phyloP scores from a whole-genome alignment of 176 grass and related monocot species.

The Phoenix roebelenii region DNA sequence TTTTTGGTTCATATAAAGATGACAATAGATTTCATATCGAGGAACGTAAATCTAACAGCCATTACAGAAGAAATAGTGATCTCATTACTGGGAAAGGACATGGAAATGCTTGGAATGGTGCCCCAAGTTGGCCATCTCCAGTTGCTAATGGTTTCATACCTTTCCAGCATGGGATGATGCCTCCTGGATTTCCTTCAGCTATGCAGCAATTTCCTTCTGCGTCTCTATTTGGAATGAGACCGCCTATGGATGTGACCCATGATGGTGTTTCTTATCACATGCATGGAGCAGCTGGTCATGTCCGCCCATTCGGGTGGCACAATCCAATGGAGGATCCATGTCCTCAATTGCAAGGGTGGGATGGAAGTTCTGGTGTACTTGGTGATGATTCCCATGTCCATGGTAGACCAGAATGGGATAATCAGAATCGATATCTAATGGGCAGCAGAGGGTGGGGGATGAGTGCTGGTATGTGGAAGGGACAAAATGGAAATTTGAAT shows the following conservation, averaged over 20 bases:
- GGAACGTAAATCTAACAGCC: conserved; percentile 20
- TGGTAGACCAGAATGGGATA: conserved; percentile 8
- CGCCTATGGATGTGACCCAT: conserved; percentile 19
- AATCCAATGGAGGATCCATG: conserved; percentile 19
- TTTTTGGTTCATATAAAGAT: conserved; percentile 29
- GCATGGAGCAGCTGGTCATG: conserved; percentile 17
- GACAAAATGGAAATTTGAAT: not conserved
- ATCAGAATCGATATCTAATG: not conserved
- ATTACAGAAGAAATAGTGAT: conserved; percentile 22
- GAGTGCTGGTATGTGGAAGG: not conserved
- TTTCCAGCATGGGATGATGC: conserved; percentile 25
- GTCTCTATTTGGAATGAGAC: conserved; percentile 21
- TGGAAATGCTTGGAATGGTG: conserved; percentile 24
- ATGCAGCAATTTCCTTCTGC: conserved; percentile 24
- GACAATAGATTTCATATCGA: conserved; percentile 22
- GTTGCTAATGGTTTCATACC: conserved; percentile 31
- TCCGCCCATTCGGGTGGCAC: conserved; percentile 22
- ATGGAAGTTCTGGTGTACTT: conserved; percentile 14
- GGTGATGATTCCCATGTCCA: conserved; percentile 16
- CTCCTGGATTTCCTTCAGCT: conserved; percentile 32
- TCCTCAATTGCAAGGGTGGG: conserved; percentile 17
- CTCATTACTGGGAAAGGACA: conserved; percentile 30
- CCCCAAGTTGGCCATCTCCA: conserved; percentile 20
- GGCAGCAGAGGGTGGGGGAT: not conserved
- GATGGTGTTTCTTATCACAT: conserved; percentile 18